Evolutionary conservation across 768 basidiomycete species (phyloP).

Genomic region (Pisolithus tinctorius): DNA sequence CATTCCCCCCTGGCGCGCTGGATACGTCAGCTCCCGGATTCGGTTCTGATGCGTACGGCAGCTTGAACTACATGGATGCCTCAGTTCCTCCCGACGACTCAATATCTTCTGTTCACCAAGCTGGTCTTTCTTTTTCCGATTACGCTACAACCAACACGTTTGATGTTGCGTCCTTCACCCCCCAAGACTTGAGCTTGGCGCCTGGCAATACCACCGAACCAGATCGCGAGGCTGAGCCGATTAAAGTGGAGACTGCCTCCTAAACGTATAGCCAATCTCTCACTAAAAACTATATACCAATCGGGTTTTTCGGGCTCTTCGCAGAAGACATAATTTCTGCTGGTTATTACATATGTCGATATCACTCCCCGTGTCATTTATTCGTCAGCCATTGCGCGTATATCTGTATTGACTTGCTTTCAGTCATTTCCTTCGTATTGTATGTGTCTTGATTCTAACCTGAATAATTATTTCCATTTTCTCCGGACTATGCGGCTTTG

Average conservation of each 20-base stretch:
- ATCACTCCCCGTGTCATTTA: constrained; percentile 27
- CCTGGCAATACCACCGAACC: constrained; percentile 49
- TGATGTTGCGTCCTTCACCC: constrained; percentile 61
- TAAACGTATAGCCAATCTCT: constrained; percentile 12
- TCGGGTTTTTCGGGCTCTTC: constrained; percentile 16
- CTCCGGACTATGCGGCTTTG: constrained; percentile 10
- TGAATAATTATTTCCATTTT: constrained; percentile 25
- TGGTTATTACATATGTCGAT: constrained; percentile 25
- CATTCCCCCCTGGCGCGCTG: constrained; percentile 59
- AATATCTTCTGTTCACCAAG: constrained; percentile 50
- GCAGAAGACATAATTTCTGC: constrained; percentile 24
- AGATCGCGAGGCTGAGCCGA: constrained; percentile 55
- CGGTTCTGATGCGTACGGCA: constrained; percentile 60
- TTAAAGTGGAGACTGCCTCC: constrained; percentile 56
- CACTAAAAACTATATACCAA: constrained; percentile 12
- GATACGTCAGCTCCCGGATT: constrained; percentile 60
- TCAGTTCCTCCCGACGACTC: constrained; percentile 58
- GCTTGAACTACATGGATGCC: constrained; percentile 74
- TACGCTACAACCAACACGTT: constrained; percentile 59
- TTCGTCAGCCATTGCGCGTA: constrained; percentile 30
- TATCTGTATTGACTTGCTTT: constrained; percentile 31
- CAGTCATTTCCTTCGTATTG: constrained; percentile 30
- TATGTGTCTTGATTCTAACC: constrained; percentile 22
- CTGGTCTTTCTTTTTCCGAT: constrained; percentile 66
- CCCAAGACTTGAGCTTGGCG: constrained; percentile 59